Percentiles rank a stretch among this genome's conserved stretches.
phyloP scores from a whole-genome alignment of 495 filamentous ascomycete species.

The Penicillium odoratum region DNA sequence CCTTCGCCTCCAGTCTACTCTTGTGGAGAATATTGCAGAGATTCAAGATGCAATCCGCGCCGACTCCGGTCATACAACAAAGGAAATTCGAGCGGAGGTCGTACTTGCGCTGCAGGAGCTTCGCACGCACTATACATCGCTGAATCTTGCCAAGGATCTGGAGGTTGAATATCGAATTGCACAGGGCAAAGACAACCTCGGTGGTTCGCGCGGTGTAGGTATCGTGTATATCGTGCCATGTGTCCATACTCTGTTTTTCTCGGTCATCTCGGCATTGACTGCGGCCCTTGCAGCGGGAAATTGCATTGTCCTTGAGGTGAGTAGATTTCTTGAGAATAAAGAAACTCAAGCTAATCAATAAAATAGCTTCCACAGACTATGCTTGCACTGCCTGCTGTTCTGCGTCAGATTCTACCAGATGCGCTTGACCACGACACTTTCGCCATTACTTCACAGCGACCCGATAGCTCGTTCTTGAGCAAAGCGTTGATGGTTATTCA shows the following conservation, averaged over 20 bases:
- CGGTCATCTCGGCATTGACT: slow-evolving; percentile 43
- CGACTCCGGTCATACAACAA: slow-evolving; percentile 34
- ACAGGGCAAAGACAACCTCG: slow-evolving; percentile 35
- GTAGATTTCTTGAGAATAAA: slow-evolving; percentile 19
- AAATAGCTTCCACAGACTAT: slow-evolving; percentile 38
- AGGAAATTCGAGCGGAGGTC: slow-evolving; percentile 47
- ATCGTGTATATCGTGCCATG: slow-evolving; percentile 54
- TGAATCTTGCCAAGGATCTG: slow-evolving; percentile 41
- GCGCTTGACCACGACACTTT: slow-evolving; percentile 50
- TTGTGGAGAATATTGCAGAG: slow-evolving; percentile 30
- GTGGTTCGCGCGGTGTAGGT: slow-evolving; percentile 33
- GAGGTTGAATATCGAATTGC: slow-evolving; percentile 52
- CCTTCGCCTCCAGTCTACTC: slow-evolving; percentile 37
- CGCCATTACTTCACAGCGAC: slow-evolving; percentile 28
- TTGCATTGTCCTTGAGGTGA: slow-evolving; percentile 52
- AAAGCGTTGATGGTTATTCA: slow-evolving; percentile 22
- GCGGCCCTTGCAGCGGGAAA: slow-evolving; percentile 54
- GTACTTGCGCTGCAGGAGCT: slow-evolving; percentile 41
- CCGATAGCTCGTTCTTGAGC: slow-evolving; percentile 21
- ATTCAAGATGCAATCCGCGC: slow-evolving; percentile 41
- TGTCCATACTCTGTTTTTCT: slow-evolving; percentile 50
- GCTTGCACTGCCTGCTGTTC: slow-evolving; percentile 30
- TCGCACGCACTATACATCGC: slow-evolving; percentile 40
- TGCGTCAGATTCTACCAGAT: slow-evolving; percentile 39
- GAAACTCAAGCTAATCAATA: neutral